A percentile compares a stretch with the other conserved stretches of the same genome.
Evolutionary conservation across 768 basidiomycete species (phyloP).

Genomic region (Inosperma sp.): DNA sequence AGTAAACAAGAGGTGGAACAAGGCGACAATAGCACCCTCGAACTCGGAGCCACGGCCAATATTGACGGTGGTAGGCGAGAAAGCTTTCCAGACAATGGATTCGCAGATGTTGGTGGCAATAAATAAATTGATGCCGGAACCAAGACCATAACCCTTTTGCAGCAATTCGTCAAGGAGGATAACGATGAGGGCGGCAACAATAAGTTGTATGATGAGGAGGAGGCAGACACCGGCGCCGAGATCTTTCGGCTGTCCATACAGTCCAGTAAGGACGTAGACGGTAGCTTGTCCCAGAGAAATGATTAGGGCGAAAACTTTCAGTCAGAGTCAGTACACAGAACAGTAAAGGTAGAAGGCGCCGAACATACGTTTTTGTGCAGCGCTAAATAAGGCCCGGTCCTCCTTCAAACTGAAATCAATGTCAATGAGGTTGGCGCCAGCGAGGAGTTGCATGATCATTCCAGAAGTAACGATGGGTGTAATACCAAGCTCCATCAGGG

Average conservation of each 20-base stretch:
- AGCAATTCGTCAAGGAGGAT: conserved; percentile 98
- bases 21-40: conserved; percentile 91
- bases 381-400: conserved; percentile 91
- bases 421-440: conserved; percentile 95
- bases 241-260: conserved; percentile 91
- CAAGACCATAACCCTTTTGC: conserved; percentile 98
- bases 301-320: conserved; percentile 91
- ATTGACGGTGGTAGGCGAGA: conserved; percentile 97
- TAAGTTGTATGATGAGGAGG: conserved; percentile 92
- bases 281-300: conserved; percentile 96
- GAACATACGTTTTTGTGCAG: conserved; percentile 89
- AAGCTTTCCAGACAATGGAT: conserved; percentile 99
- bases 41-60: conserved; percentile 98
- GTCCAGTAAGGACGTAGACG: conserved; percentile 94
- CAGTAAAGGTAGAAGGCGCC: not conserved
- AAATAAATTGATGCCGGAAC: conserved; percentile 97
- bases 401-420: conserved; percentile 98
- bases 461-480: conserved; percentile 96
- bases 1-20: conserved; percentile 97
- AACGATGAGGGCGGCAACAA: conserved; percentile 92
- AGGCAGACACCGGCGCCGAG: conserved; percentile 97
- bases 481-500: conserved; percentile 99
- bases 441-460: conserved; percentile 99
- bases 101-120: conserved; percentile 99
- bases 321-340: not conserved